A percentile compares a stretch with the other conserved stretches of the same genome.
These are phyloP conservation scores for Gynandropsis gynandra DNA, from an alignment of 345 rosid genomes.

Conservation along the genomic window DNA sequence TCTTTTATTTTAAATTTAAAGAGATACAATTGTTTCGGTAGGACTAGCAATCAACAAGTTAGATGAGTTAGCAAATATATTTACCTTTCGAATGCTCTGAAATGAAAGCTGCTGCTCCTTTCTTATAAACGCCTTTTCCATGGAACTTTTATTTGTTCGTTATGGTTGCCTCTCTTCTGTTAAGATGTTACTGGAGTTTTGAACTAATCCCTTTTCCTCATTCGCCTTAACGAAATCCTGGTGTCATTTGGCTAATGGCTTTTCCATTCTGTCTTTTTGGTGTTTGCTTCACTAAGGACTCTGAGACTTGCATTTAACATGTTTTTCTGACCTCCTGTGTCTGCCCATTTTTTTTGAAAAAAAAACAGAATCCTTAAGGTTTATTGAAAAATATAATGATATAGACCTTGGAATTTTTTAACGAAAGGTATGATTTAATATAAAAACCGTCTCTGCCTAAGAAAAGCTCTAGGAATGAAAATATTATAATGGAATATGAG, in stretches of 20 bases:
- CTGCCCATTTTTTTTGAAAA: too few relatives aligned
- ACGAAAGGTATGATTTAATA: too few relatives aligned
- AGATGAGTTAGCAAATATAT: constrained; percentile 7
- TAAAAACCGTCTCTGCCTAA: neutral
- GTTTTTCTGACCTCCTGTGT: too few relatives aligned
- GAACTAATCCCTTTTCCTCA: constrained; percentile 3
- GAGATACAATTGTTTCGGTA: too few relatives aligned
- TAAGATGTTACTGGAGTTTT: neutral
- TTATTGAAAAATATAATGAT: too few relatives aligned
- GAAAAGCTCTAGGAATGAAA: constrained; percentile 9
- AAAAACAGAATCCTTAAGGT: too few relatives aligned
- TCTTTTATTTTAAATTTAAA: too few relatives aligned
- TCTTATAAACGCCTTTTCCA: neutral
- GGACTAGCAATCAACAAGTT: neutral
- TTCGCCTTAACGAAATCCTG: neutral
- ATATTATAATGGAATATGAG: neutral
- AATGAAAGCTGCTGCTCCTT: constrained; percentile 1
- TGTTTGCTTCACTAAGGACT: neutral
- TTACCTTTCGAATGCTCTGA: constrained; percentile 1
- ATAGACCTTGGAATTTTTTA: too few relatives aligned
- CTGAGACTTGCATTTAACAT: neutral
- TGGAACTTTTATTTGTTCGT: constrained; percentile 5
- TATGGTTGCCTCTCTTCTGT: too few relatives aligned
- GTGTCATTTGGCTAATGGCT: neutral
- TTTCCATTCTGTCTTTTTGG: neutral